Evolutionary conservation across 2,329 filamentous ascomycete genomes (phyloP).

Genomic region (Exophiala sp.): DNA sequence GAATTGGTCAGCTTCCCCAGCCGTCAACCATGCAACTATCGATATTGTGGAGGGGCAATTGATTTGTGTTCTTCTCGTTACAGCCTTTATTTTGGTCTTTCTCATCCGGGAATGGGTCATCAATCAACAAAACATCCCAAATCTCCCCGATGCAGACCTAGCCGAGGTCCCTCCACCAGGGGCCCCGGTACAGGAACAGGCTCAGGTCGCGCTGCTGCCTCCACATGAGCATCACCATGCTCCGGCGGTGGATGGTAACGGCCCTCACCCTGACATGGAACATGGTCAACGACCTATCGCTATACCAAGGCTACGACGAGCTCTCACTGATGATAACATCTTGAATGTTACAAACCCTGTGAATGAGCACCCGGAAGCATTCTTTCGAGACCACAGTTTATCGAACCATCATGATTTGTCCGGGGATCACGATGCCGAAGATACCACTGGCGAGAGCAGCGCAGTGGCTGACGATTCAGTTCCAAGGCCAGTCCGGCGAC

Average conservation of each 20-base stretch:
- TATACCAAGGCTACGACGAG: slow-evolving; percentile 15
- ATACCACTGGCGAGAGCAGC: slow-evolving; percentile 5
- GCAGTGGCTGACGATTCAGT: slow-evolving; percentile 6
- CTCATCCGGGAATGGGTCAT: slow-evolving; percentile 96
- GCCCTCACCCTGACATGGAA: not conserved
- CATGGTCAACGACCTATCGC: slow-evolving; percentile 11
- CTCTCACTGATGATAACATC: slow-evolving; percentile 35
- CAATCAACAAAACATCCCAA: slow-evolving; percentile 90
- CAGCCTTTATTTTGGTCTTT: slow-evolving; percentile 95
- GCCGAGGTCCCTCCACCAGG: slow-evolving; percentile 37
- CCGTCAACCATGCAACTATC: slow-evolving; percentile 71
- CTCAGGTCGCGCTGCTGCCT: not conserved
- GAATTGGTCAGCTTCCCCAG: slow-evolving; percentile 58
- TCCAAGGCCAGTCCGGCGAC: slow-evolving; percentile 8
- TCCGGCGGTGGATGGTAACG: not conserved
- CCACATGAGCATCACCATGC: slow-evolving; percentile 1
- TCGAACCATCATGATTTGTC: not conserved
- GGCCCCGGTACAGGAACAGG: slow-evolving; percentile 6
- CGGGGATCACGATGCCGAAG: not conserved
- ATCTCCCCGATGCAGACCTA: slow-evolving; percentile 59
- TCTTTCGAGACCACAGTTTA: slow-evolving; percentile 20
- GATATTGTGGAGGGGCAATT: slow-evolving; percentile 86
- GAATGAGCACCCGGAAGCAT: slow-evolving; percentile 12
- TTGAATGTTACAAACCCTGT: slow-evolving; percentile 23
- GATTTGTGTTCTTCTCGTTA: slow-evolving; percentile 83